Evolutionary conservation across 2,329 filamentous ascomycete species (phyloP).

Genomic region (Cryphonectria radicalis): DNA sequence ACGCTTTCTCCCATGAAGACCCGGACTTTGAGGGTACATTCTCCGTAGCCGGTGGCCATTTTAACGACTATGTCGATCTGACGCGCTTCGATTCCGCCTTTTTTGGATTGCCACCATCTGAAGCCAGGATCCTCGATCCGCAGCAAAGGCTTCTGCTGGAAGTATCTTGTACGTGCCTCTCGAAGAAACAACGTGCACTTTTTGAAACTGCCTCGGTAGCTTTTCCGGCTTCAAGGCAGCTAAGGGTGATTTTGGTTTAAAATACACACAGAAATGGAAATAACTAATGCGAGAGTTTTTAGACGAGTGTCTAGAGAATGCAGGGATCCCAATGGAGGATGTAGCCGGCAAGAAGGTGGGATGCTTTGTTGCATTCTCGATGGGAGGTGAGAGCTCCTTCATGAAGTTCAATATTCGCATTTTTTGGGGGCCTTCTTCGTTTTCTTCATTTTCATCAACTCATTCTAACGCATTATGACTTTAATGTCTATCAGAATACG

Average conservation of each 20-base stretch:
- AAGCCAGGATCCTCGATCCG: background rate
- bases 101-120: background rate
- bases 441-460: background rate
- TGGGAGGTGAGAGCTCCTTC: background rate
- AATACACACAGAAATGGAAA: background rate
- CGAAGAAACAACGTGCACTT: background rate
- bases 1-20: background rate
- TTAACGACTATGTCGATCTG: background rate
- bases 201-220: no score
- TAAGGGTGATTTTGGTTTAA: background rate
- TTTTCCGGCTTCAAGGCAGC: background rate
- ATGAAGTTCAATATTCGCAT: background rate
- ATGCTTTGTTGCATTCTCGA: background rate
- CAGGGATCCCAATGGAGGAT: background rate
- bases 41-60: background rate
- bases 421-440: background rate
- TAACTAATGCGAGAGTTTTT: background rate
- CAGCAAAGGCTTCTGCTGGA: background rate
- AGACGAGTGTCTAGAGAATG: background rate
- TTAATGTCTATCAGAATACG: background rate
- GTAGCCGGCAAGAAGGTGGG: background rate
- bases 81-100: background rate
- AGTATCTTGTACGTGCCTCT: background rate
- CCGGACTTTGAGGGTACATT: background rate
- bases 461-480: background rate